Evolutionary conservation across 441 rosid genomes (phyloP), one percentile per base, ranked within the genome.

Genomic region (Adansonia madagascariensis): DNA sequence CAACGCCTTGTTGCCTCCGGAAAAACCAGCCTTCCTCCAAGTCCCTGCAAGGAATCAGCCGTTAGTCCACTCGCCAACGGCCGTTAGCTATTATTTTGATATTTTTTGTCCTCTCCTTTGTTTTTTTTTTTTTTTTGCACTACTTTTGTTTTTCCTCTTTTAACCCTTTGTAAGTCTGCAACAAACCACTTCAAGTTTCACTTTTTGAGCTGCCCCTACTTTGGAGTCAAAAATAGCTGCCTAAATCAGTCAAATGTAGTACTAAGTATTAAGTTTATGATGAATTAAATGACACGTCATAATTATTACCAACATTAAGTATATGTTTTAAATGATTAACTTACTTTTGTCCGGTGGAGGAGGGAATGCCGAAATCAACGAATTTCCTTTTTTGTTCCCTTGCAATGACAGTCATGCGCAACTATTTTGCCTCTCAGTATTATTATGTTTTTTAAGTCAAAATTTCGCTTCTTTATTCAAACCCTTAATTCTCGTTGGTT

Each of bases 31-130:
- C 82, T 90, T 77, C 98, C 97, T 6, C 94, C 93, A 0, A 91
- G 98, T 79, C 98, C 98, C 73, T 89, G 95, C 91, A 93, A 93
- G 83, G 91, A 88, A 62, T 83, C 97, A 80, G 83, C 89, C 88
- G 91, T 89, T 77, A 87, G 75, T 73, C 91, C 86, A 10, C 91
- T 91, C 31, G 84, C 84, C 76, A 86, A 85, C 89, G 91, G 91
- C 80, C 93, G 94, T 87, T 91, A 89, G 83, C 43, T 49, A 14
- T 22, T 56, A 1, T 39, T 24, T 17, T 4, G 27, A 9, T 9
- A 11, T 47, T 0, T 47, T 47, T 47, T 35, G 39, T 35, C 39
- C 39, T 35, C 11, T 47, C 50, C 11, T 47, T 12, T 47, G 52
- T 47, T 35, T 7, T 41, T 1, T 2, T 8, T 22, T 6, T 24